Conservation (phyloP, 176 grass and related monocot genomes). For the Oryza glumipatula region DNA sequence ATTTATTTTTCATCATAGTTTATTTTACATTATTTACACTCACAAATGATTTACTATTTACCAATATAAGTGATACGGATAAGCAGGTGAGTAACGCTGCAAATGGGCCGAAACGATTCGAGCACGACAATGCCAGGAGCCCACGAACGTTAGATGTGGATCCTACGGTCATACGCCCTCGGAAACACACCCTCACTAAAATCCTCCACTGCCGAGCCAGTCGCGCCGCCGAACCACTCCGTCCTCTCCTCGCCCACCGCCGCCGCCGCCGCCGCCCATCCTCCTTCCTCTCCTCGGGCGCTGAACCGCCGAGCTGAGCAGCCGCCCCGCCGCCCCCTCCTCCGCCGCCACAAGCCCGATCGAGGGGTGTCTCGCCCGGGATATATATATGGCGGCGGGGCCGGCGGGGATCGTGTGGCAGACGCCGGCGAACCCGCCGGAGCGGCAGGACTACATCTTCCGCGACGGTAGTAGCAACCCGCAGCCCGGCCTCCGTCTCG, state of each 20-base stretch:
- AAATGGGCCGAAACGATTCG: no score
- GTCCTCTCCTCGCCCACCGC: not conserved
- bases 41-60: no score
- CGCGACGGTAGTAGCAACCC: conserved; percentile 71
- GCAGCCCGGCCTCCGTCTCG: not conserved
- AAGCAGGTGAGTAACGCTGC: no score
- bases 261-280: not conserved
- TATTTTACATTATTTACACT: no score
- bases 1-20: no score
- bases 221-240: not conserved
- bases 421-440: conserved; percentile 78
- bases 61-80: no score
- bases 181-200: not conserved
- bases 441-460: conserved; percentile 80
- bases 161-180: no score
- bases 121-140: no score
- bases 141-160: no score
- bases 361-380: not conserved
- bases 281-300: conserved; percentile 2
- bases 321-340: not conserved
- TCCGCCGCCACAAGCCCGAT: not conserved
- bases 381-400: conserved; percentile 41
- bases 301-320: not conserved
- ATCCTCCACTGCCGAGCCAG: not conserved
- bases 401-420: conserved; percentile 79